Evolutionary conservation across 2,329 filamentous ascomycete genomes (phyloP).

Genomic region (Monosporascus cannonballus): DNA sequence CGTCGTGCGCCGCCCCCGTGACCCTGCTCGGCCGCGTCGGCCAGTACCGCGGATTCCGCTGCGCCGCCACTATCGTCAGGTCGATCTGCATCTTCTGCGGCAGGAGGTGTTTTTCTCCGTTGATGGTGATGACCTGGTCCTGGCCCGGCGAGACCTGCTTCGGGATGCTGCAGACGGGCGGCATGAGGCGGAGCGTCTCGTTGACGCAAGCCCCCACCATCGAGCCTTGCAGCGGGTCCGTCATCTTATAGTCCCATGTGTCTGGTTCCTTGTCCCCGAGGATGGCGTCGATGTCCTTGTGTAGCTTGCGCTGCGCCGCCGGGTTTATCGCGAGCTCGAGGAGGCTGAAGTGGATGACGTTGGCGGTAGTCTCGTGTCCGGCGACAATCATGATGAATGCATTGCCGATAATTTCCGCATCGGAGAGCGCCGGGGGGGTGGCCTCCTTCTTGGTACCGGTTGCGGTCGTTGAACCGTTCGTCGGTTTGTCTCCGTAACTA

Average conservation of each 20-base stretch:
- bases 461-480: conserved; percentile 5
- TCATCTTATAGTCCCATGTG: conserved; percentile 63
- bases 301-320: conserved; percentile 56
- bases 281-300: conserved; percentile 61
- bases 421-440: conserved; percentile 38
- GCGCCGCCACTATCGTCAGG: neutral
- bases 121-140: conserved; percentile 52
- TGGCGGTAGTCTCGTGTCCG: conserved; percentile 77
- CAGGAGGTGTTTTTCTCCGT: conserved; percentile 32
- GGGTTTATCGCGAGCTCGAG: conserved; percentile 62
- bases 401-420: conserved; percentile 66
- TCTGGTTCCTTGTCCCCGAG: conserved; percentile 50
- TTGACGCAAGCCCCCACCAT: conserved; percentile 69
- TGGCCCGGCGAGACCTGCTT: conserved; percentile 47
- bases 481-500: conserved; percentile 27
- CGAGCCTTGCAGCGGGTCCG: conserved; percentile 58
- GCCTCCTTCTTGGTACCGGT: conserved; percentile 10
- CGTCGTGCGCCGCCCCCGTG: conserved; percentile 42
- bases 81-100: neutral
- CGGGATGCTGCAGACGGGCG: conserved; percentile 64
- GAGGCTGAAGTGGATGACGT: conserved; percentile 65
- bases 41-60: conserved; percentile 8
- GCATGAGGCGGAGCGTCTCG: conserved; percentile 65
- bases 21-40: conserved; percentile 37
- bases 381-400: conserved; percentile 64